A percentile compares a stretch with the other conserved stretches of the same genome.
These are phyloP conservation scores for Blastocystis hominis DNA, from an alignment of 352 stramenopile species.

Conservation along the genomic window DNA sequence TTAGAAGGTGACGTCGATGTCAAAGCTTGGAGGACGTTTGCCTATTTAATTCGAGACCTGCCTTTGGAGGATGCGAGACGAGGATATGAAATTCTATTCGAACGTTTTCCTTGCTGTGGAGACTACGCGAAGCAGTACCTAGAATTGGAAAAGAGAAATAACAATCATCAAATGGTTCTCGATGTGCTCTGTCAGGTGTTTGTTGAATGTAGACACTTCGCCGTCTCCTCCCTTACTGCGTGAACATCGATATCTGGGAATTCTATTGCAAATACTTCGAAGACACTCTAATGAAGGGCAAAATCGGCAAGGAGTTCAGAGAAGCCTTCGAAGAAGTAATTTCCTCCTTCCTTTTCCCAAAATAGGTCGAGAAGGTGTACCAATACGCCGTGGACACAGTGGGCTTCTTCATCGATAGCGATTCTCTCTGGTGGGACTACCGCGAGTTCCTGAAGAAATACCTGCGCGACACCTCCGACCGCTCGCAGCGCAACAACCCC, in stretches of 20 bases:
- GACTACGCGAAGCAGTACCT: not conserved
- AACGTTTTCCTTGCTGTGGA: slow-evolving; percentile 20
- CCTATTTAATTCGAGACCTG: not conserved
- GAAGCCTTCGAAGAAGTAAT: not conserved
- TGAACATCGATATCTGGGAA: slow-evolving; percentile 21
- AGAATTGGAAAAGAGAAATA: slow-evolving; percentile 1
- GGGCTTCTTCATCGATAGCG: slow-evolving; percentile 51
- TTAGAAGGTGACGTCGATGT: not conserved
- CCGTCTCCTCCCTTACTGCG: not conserved
- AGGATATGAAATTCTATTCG: slow-evolving; percentile 26
- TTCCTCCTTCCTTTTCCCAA: not conserved
- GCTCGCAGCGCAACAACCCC: not conserved
- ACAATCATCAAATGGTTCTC: not conserved
- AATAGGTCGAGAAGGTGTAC: slow-evolving; percentile 22
- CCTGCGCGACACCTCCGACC: not conserved
- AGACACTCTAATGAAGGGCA: not conserved
- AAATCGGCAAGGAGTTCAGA: not conserved
- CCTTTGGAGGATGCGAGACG: not conserved
- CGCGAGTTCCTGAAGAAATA: slow-evolving; percentile 7
- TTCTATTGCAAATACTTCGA: slow-evolving; percentile 46
- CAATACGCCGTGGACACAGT: slow-evolving; percentile 27
- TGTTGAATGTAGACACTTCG: not conserved
- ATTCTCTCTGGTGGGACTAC: slow-evolving; percentile 14
- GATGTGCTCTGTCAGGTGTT: not conserved
- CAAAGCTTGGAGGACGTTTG: slow-evolving; percentile 30